Base-by-base conservation (phyloP, 495 filamentous ascomycete genomes). In the Thermothielavioides terrestris region DNA sequence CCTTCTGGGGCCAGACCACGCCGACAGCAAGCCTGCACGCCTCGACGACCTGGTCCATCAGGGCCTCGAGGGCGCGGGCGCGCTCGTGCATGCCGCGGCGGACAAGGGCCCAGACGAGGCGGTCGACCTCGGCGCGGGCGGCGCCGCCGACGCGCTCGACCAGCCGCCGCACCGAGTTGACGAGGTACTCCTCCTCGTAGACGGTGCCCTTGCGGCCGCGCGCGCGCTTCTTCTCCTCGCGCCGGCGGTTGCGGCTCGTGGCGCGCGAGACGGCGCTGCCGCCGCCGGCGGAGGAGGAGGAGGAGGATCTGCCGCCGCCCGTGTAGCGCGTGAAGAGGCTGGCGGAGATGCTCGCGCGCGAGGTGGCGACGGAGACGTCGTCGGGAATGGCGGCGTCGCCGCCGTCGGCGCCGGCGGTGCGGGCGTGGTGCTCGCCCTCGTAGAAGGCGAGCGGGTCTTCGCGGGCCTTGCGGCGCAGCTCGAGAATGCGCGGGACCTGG, bases 131-230 rank as follows among this genome's bases (percentile, higher is more conserved):
- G 0, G 71, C 68, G 15, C 77, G 71, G 1, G 83, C 71, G 8
- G 68, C 68, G 61, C 89, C 88, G n/a, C 89, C 88, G n/a, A 95
- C 79, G 17, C 90, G 74, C 60, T 95, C 88, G 20, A 94, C 79
- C 32, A 97, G 72, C 30, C 92, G 71, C n/a, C 83, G 74, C 28
- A 95, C 81, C 54, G 82, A 88, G 58, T 86, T 91, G 37, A 95
- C 81, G 10, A 98, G 75, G 63, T 98, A 97, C 67, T 96, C 92
- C 64, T 97, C 92, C 60, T 98, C 92, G 62, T 97, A 98, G 4
- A 98, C 84, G 35, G 84, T 95, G 14, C 92, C 92, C 74, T 96
- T 95, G 65, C 94, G 88, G 12, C 92, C 92, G 22, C 87, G 76
- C 1, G 92, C 92, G 6, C 89, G 78, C 79, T 98, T 98, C 58